Evolutionary conservation across 352 stramenopile genomes (phyloP).

Genomic region (Pythium brachiatum): DNA sequence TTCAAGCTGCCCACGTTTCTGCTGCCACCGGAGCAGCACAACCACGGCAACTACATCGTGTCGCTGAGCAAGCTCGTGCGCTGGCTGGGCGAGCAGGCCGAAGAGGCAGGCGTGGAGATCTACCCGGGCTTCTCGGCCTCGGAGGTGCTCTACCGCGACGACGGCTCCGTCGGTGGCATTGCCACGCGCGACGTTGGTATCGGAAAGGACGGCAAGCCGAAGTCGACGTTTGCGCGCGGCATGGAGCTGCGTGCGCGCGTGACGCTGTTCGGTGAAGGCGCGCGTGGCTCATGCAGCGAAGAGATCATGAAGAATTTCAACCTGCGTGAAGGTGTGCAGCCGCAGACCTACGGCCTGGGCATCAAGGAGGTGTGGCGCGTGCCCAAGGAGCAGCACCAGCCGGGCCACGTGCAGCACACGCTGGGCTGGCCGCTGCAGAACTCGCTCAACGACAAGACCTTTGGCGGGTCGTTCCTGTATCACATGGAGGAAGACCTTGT

Average conservation of each 20-base stretch:
- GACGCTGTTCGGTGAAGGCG: slow-evolving; percentile 98
- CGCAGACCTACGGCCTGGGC: slow-evolving; percentile 98
- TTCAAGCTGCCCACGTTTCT: slow-evolving; percentile 91
- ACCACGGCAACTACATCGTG: slow-evolving; percentile 99
- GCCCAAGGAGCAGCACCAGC: slow-evolving; percentile 92
- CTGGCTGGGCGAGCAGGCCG: slow-evolving; percentile 95
- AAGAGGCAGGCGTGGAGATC: slow-evolving; percentile 98
- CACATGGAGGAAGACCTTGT: slow-evolving; percentile 97
- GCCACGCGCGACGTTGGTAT: slow-evolving; percentile 98
- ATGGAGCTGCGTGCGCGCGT: slow-evolving; percentile 95
- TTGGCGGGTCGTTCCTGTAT: slow-evolving; percentile 99
- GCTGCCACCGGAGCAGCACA: slow-evolving; percentile 95
- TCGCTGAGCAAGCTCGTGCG: slow-evolving; percentile 95
- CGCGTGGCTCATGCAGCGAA: slow-evolving; percentile 96
- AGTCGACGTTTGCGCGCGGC: slow-evolving; percentile 96
- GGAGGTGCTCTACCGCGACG: slow-evolving; percentile 87
- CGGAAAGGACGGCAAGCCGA: slow-evolving; percentile 94
- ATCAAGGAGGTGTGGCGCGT: slow-evolving; percentile 97
- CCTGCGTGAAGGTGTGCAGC: slow-evolving; percentile 86
- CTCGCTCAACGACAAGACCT: slow-evolving; percentile 92
- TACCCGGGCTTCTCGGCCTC: slow-evolving; percentile 97
- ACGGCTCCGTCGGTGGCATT: slow-evolving; percentile 90
- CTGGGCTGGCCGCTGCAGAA: slow-evolving; percentile 96
- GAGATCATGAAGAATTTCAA: slow-evolving; percentile 97
- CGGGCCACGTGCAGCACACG: slow-evolving; percentile 97